These are phyloP conservation scores for Coprinopsis sp. DNA, from an alignment of 768 basidiomycete species.

Conservation along the genomic window DNA sequence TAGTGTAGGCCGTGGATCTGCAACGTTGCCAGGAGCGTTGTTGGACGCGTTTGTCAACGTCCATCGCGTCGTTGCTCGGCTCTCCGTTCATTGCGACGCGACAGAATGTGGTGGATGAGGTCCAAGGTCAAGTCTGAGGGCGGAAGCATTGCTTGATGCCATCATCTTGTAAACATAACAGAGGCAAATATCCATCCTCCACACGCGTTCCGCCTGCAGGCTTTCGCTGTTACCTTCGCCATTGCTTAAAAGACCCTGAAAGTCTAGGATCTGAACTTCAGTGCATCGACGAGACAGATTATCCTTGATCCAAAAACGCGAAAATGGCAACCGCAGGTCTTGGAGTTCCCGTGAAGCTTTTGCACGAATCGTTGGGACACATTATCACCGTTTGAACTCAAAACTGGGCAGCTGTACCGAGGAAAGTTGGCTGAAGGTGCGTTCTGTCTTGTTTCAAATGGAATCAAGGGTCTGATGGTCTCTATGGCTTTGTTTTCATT, in stretches of 20 bases:
- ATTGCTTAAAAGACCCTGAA: no score
- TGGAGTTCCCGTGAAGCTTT: conserved; percentile 92
- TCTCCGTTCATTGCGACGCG: not conserved
- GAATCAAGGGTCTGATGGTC: conserved; percentile 8
- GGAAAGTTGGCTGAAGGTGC: conserved; percentile 96
- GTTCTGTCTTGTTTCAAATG: conserved; percentile 18
- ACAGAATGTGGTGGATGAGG: not conserved
- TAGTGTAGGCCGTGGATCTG: not conserved
- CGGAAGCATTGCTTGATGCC: not conserved
- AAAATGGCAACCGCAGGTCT: conserved; percentile 59
- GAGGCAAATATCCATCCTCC: not conserved
- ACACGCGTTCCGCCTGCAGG: not conserved
- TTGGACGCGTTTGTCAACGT: conserved; percentile 7
- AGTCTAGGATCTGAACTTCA: not conserved
- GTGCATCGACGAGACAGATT: no score
- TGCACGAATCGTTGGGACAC: conserved; percentile 95
- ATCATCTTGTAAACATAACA: not conserved
- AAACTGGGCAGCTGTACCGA: conserved; percentile 94
- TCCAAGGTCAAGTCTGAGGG: not conserved
- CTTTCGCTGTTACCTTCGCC: no score
- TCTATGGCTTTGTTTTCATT: conserved; percentile 13
- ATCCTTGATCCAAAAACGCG: no score
- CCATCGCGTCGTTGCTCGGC: conserved; percentile 12
- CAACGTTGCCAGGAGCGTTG: not conserved
- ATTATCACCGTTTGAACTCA: conserved; percentile 97